A percentile compares a stretch with the other conserved stretches of the same genome.
Conservation (phyloP, 176 grass and related monocot genomes). For the Cenchrus americanus region DNA sequence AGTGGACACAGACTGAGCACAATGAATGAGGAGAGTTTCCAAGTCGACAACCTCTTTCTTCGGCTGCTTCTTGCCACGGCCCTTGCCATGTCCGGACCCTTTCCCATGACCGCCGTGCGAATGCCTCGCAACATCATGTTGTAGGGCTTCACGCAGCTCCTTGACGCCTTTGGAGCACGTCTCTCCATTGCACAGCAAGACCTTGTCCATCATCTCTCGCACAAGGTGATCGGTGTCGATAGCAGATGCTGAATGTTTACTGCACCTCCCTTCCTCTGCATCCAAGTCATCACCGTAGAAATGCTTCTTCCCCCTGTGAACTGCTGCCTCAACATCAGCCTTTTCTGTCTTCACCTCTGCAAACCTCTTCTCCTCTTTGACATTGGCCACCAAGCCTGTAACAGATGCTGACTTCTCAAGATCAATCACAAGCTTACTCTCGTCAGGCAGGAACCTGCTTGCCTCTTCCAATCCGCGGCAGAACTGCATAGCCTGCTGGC, state of each 20-base stretch:
- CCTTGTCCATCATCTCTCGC: conserved; percentile 86
- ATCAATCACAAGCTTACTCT: conserved; percentile 73
- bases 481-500: conserved; percentile 68
- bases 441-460: conserved; percentile 66
- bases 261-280: conserved; percentile 78
- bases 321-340: conserved; percentile 18
- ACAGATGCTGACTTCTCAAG: conserved; percentile 38
- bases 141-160: conserved; percentile 65
- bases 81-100: conserved; percentile 63
- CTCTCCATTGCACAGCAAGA: conserved; percentile 77
- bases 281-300: conserved; percentile 68
- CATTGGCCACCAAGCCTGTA: not conserved
- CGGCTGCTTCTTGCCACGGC: conserved; percentile 69
- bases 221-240: conserved; percentile 66
- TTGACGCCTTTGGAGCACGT: conserved; percentile 64
- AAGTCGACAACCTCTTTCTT: conserved; percentile 92
- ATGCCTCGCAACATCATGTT: conserved; percentile 52
- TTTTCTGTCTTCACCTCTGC: conserved; percentile 50
- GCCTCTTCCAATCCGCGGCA: conserved; percentile 63
- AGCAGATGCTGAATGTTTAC: conserved; percentile 71
- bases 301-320: conserved; percentile 77
- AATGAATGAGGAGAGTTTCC: conserved; percentile 82
- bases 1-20: conserved; percentile 80
- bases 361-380: conserved; percentile 43
- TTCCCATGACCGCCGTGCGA: conserved; percentile 52